Evolutionary conservation across 352 stramenopile genomes (phyloP), one percentile per base, ranked within the genome.

Genomic region (Phytophthora agathidicida): DNA sequence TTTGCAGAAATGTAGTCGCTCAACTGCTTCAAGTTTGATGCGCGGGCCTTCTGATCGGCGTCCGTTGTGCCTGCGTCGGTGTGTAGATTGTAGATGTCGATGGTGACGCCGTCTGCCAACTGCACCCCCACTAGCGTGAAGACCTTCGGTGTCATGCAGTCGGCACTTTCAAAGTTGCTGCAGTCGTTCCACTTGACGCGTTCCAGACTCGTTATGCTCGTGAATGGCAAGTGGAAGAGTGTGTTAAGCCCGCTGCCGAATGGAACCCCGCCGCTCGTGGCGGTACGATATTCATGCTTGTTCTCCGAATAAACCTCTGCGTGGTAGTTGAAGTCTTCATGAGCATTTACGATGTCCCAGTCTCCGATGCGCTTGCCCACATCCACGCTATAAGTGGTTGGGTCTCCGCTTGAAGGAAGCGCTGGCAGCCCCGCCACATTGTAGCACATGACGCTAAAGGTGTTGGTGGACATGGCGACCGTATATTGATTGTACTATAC

Each of bases 1-100:
- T 81, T 75, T n/a, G 58, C 52, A 3, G 52, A 41, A n/a, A 80
- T 77, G 50, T 74, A 83, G 9, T 76, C 75, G 7, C 67, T 66
- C 24, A 86, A 11, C 42, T 86, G 75, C 36, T 78, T 46, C 27
- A 86, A 33, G 52, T 86, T 86, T 2, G 67, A 56, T 1, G 50
- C 44, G 7, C 73, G 70, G 2, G 73, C 71, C 11, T 54, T 66
- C n/a, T 71, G 36, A 26, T 86, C 75, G 3, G 45, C 60, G 11
- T 63, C 45, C 6, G 51, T 71, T 1, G 17, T 47, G 22, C 71
- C 73, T 14, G 73, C 75, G 36, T 83, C 73, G 2, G 75, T 42
- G 65, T 86, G 75, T 11, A 86, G 55, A 42, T 83, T 86, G 61
- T 86, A 86, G 7, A 83, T 41, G 43, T 83, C 73, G 22, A 83